Percentiles rank a stretch among this genome's conserved stretches.
phyloP scores from a whole-genome alignment of 1,284 basidiomycete species.

The Cutaneotrichosporon dermatis region DNA sequence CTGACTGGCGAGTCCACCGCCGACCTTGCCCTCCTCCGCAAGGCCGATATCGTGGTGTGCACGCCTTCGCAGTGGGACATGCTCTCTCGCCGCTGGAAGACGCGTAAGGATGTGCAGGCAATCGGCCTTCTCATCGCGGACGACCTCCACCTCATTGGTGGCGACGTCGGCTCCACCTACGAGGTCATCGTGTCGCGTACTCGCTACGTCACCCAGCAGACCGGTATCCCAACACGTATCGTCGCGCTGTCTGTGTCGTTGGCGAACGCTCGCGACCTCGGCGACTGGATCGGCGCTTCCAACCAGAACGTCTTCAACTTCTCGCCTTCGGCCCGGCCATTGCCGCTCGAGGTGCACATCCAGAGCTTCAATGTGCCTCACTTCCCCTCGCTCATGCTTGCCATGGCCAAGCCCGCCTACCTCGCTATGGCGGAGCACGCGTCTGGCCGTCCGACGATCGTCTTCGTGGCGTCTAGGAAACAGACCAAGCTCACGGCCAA shows the following conservation, averaged over 20 bases:
- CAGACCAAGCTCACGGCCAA: slow-evolving; percentile 91
- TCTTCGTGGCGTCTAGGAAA: slow-evolving; percentile 89
- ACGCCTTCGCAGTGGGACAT: slow-evolving; percentile 95
- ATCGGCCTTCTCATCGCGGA: slow-evolving; percentile 91
- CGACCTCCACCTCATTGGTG: slow-evolving; percentile 89
- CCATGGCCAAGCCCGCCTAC: slow-evolving; percentile 98
- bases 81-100: slow-evolving; percentile 88
- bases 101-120: slow-evolving; percentile 90
- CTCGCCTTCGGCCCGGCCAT: slow-evolving; percentile 85
- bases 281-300: slow-evolving; percentile 95
- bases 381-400: slow-evolving; percentile 96
- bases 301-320: slow-evolving; percentile 97
- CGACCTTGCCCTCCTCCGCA: slow-evolving; percentile 84
- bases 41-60: slow-evolving; percentile 85
- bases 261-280: slow-evolving; percentile 92
- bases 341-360: slow-evolving; percentile 95
- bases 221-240: slow-evolving; percentile 81
- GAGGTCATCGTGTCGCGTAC: slow-evolving; percentile 93
- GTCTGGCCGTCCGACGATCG: slow-evolving; percentile 76
- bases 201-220: slow-evolving; percentile 93
- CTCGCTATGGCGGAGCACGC: slow-evolving; percentile 88
- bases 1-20: slow-evolving; percentile 93
- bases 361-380: slow-evolving; percentile 94
- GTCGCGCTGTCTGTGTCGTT: slow-evolving; percentile 91
- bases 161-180: slow-evolving; percentile 90